A percentile compares a stretch with the other conserved stretches of the same genome.
These are phyloP conservation scores for Stachybotrys chartarum DNA, from an alignment of 2,329 filamentous ascomycete genomes.

Conservation along the genomic window DNA sequence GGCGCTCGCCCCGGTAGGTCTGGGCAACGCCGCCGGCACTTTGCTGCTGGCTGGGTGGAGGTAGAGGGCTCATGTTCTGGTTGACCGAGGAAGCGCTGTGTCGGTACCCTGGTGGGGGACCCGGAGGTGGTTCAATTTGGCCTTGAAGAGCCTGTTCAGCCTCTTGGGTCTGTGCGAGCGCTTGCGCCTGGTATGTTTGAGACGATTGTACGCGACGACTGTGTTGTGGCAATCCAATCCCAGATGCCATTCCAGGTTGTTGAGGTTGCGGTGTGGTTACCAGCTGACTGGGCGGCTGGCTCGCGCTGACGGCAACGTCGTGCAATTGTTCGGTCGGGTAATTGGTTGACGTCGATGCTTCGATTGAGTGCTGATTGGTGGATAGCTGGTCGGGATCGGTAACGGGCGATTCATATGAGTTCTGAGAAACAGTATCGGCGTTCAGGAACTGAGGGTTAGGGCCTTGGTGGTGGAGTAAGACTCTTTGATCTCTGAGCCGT, in stretches of 20 bases:
- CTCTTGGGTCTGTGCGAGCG: slow-evolving; percentile 34
- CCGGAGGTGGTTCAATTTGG: slow-evolving; percentile 34
- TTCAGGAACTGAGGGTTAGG: slow-evolving; percentile 31
- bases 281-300: slow-evolving; percentile 19
- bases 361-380: slow-evolving; percentile 33
- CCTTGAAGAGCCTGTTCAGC: slow-evolving; percentile 36
- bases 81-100: slow-evolving; percentile 39
- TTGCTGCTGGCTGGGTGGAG: slow-evolving; percentile 24
- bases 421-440: slow-evolving; percentile 53
- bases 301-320: slow-evolving; percentile 23
- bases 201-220: background rate
- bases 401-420: slow-evolving; percentile 54
- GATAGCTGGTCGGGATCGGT: slow-evolving; percentile 39
- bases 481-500: slow-evolving; percentile 27
- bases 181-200: background rate
- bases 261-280: slow-evolving; percentile 15
- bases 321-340: slow-evolving; percentile 27
- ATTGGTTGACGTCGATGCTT: slow-evolving; percentile 34
- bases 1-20: slow-evolving; percentile 31
- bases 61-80: slow-evolving; percentile 31
- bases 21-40: slow-evolving; percentile 16
- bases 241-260: slow-evolving; percentile 38
- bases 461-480: slow-evolving; percentile 26
- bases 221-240: slow-evolving; percentile 28
- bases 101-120: slow-evolving; percentile 44